Base-by-base conservation (phyloP, 1,284 basidiomycete species). In the Ganoderma leucocontextum region DNA sequence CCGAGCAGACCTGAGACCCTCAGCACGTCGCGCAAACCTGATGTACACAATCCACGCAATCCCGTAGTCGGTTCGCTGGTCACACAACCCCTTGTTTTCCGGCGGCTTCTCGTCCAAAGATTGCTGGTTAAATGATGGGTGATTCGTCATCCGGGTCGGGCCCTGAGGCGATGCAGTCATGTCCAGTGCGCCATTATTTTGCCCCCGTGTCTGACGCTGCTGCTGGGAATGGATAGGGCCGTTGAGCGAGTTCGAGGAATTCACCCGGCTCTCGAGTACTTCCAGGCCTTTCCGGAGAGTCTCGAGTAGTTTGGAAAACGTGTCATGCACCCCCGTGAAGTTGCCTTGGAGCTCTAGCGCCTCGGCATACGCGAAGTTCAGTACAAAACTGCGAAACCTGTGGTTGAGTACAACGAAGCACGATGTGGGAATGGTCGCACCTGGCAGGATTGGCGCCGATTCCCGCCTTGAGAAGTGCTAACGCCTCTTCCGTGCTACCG, bases 351-450 rank as follows among this genome's bases (percentile, higher is more conserved):
- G 80, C 80, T 99, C 97, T 70, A 92, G 88, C 1, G 86, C 83
- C 79, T 99, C 97, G n/a, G 91, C 91, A 70, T 93, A 93, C 0
- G 95, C 93, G 79, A 96, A 98, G 60, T 91, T 93, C 22, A 99
- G 85, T 0, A 98, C 85, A 78, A 95, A 95, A 78, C 96, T 97
- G 69, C 62, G 9, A 33, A 33, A 47, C 68, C n/a, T 42, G 68
- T 47, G 1, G 29, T 36, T 25, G 10, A 38, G 36, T 8, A 17
- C 7, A 12, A 13, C 0, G n/a, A 4, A 5, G 35, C n/a, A 9
- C 35, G 15, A 19, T 7, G 4, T 64, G 77, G 42, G 62, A 13
- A 5, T 39, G 9, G 33, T 22, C 80, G 61, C 65, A 92, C 93
- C 92, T 95, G 12, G 89, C 84, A 0, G 96, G 92, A 78, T 96